Evolutionary conservation across 2,329 filamentous ascomycete genomes (phyloP).

Genomic region (Juglanconis oblonga): DNA sequence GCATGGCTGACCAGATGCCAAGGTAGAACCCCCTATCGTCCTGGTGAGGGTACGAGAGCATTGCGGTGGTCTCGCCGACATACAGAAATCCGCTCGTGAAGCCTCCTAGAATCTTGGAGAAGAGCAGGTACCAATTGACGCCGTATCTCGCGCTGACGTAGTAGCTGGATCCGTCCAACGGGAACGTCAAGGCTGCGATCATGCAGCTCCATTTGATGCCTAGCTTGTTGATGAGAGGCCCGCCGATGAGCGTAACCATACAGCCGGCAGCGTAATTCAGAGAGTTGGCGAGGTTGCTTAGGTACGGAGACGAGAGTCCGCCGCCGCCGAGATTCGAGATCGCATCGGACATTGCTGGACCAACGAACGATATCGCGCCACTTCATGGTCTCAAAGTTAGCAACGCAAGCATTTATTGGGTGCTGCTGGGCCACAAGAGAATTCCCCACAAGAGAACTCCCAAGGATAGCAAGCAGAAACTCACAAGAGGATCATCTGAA

Average conservation of each 20-base stretch:
- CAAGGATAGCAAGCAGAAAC: not conserved
- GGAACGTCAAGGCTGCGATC: constrained; percentile 32
- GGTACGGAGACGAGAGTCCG: constrained; percentile 16
- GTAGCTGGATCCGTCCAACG: constrained; percentile 32
- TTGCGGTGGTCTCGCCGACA: constrained; percentile 33
- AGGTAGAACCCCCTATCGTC: constrained; percentile 32
- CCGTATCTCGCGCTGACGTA: constrained; percentile 30
- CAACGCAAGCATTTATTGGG: not conserved
- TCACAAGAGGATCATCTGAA: constrained; percentile 16
- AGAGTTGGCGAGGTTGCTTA: constrained; percentile 12
- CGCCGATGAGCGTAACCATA: constrained; percentile 26
- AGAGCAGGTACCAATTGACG: constrained; percentile 29
- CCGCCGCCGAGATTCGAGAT: constrained; percentile 19
- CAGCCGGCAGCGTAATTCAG: constrained; percentile 16
- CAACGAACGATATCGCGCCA: constrained; percentile 16
- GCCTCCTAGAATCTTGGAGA: constrained; percentile 25
- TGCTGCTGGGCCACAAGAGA: too few relatives aligned
- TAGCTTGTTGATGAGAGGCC: constrained; percentile 36
- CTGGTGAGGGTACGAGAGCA: constrained; percentile 33
- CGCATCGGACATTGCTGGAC: constrained; percentile 16
- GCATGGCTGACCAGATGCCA: constrained; percentile 31
- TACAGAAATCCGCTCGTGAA: constrained; percentile 27
- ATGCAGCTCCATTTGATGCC: constrained; percentile 36
- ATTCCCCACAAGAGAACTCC: not conserved
- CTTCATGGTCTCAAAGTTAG: not conserved